Evolutionary conservation across 2,329 filamentous ascomycete genomes (phyloP).

Genomic region (Pseudodiploospora longispora): DNA sequence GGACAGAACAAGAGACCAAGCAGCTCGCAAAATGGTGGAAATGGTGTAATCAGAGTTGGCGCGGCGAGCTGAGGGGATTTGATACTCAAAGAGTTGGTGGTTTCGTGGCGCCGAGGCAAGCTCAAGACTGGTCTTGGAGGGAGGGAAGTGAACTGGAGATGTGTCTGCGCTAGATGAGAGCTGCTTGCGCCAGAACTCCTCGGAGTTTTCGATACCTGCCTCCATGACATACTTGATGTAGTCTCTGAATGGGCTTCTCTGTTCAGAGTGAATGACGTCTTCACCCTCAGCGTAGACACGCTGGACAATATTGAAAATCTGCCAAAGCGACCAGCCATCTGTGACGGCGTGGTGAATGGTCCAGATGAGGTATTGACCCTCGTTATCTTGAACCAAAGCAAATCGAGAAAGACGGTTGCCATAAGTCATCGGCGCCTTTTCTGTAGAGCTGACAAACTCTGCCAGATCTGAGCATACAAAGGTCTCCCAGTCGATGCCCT

Average conservation of each 20-base stretch:
- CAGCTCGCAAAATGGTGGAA: conserved; percentile 1
- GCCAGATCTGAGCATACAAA: background rate
- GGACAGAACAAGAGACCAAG: background rate
- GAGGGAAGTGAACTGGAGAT: background rate
- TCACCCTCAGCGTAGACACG: background rate
- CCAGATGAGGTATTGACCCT: background rate
- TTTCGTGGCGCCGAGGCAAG: background rate
- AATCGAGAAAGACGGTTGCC: background rate
- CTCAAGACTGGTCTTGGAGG: background rate
- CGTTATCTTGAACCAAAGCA: background rate
- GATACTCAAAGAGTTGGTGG: background rate
- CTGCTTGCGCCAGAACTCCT: background rate
- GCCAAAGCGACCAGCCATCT: background rate
- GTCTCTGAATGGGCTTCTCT: background rate
- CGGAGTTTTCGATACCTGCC: background rate
- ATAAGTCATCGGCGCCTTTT: background rate
- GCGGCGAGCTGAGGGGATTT: background rate
- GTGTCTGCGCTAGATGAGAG: background rate
- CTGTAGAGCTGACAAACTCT: background rate
- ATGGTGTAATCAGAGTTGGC: background rate
- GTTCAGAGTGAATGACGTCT: background rate
- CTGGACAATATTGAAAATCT: conserved; percentile 1
- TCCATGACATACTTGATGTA: conserved; percentile 1
- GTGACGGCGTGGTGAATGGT: background rate
- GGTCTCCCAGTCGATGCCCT: background rate